Conservation (phyloP, 495 filamentous ascomycete species). For the Penicillium psychrofluorescens region DNA sequence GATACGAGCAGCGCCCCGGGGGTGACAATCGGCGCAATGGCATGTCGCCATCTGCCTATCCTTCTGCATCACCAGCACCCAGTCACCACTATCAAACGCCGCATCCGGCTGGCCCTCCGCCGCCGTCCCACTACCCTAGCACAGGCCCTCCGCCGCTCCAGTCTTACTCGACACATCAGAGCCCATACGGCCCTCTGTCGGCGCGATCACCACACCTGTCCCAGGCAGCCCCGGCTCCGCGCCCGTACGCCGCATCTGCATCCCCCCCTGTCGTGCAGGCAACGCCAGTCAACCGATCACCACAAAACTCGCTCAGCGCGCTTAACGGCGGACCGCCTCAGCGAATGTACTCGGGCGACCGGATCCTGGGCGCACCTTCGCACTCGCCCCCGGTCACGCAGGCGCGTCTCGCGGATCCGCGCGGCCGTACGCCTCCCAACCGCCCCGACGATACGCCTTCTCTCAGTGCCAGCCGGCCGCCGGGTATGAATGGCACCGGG, state of each 20-base stretch:
- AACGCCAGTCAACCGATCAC: slow-evolving; percentile 35
- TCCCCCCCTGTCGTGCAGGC: slow-evolving; percentile 39
- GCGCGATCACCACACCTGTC: slow-evolving; percentile 33
- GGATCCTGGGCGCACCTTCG: slow-evolving; percentile 24
- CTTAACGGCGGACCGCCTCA: slow-evolving; percentile 31
- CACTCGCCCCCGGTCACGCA: slow-evolving; percentile 33
- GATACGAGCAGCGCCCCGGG: slow-evolving; percentile 30
- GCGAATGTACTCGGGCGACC: slow-evolving; percentile 29
- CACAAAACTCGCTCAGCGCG: slow-evolving; percentile 31
- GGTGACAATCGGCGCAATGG: slow-evolving; percentile 27
- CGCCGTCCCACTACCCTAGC: slow-evolving; percentile 21
- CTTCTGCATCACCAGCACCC: slow-evolving; percentile 17
- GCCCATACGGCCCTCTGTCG: slow-evolving; percentile 32
- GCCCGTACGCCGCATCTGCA: slow-evolving; percentile 37
- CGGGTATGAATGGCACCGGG: slow-evolving; percentile 28
- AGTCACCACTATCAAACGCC: slow-evolving; percentile 27
- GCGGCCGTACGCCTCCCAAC: slow-evolving; percentile 25
- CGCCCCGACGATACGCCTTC: slow-evolving; percentile 27
- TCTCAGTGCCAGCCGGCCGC: slow-evolving; percentile 21
- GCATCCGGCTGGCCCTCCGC: slow-evolving; percentile 22
- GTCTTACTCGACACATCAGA: slow-evolving; percentile 30
- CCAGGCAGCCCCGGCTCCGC: slow-evolving; percentile 27
- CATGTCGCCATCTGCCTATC: slow-evolving; percentile 24
- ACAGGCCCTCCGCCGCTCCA: slow-evolving; percentile 32
- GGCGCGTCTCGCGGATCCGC: slow-evolving; percentile 23